Evolutionary conservation across 1,139 yeast species (phyloP).

Genomic region (Geotrichum cucujoidarum): DNA sequence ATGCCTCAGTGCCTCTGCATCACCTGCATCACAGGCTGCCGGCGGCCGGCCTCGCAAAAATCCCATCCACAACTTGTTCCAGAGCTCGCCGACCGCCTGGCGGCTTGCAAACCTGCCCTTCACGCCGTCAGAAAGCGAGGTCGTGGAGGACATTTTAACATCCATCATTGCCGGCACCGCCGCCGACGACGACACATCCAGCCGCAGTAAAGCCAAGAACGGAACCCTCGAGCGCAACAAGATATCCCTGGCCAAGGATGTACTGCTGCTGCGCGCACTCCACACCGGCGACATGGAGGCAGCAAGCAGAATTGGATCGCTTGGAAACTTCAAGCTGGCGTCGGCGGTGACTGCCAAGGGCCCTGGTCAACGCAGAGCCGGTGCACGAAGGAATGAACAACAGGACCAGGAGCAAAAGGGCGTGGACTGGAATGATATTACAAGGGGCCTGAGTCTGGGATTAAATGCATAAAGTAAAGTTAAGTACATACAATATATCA

Average conservation of each 20-base stretch:
- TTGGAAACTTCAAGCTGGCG: conserved; percentile 2
- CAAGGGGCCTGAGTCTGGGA: conserved; percentile 5
- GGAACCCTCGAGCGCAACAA: conserved; percentile 7
- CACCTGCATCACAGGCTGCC: background rate
- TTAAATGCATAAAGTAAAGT: conserved; percentile 6
- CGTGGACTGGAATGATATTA: conserved; percentile 1
- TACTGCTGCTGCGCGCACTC: conserved; percentile 25
- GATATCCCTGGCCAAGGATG: conserved; percentile 26
- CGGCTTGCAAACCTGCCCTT: conserved; percentile 28
- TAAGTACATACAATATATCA: too few species aligned
- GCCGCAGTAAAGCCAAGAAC: background rate
- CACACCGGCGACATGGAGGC: conserved; percentile 25
- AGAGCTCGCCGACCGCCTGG: conserved; percentile 19
- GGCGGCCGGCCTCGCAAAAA: conserved; percentile 7
- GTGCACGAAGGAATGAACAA: background rate
- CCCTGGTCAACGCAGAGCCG: background rate
- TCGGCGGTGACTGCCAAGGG: background rate
- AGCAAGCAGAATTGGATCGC: conserved; percentile 18
- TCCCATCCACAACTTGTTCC: conserved; percentile 9
- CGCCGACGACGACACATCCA: background rate
- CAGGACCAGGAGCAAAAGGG: background rate
- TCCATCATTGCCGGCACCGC: conserved; percentile 17
- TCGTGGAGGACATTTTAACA: conserved; percentile 22
- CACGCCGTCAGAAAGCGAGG: conserved; percentile 21
- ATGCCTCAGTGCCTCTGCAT: background rate